Evolutionary conservation across 805 yeast species (phyloP).

Genomic region (Candida gorgasii): DNA sequence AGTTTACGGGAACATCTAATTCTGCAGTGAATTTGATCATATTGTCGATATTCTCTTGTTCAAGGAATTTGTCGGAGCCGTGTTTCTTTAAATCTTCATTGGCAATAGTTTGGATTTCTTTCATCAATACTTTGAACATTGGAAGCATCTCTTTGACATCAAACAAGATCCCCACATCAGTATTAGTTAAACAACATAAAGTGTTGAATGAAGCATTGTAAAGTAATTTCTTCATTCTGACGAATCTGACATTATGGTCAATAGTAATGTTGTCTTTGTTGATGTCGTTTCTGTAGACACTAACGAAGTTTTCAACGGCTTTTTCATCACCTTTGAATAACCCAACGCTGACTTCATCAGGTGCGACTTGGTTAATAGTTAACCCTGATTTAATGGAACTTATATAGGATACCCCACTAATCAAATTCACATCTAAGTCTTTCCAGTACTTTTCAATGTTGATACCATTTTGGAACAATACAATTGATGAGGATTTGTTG

Average conservation of each 20-base stretch:
- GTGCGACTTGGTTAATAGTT: constrained; percentile 26
- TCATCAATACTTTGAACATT: constrained; percentile 22
- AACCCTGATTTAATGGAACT: constrained; percentile 30
- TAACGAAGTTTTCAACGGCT: constrained; percentile 23
- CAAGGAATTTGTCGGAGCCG: constrained; percentile 14
- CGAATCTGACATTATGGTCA: constrained; percentile 25
- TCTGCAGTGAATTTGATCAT: constrained; percentile 51
- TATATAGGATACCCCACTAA: constrained; percentile 37
- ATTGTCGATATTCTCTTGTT: constrained; percentile 28
- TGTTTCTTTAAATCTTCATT: constrained; percentile 22
- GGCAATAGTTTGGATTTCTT: constrained; percentile 21
- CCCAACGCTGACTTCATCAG: constrained; percentile 29
- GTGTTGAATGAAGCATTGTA: constrained; percentile 72
- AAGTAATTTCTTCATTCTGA: constrained; percentile 66
- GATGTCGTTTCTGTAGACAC: constrained; percentile 21
- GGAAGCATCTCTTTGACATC: constrained; percentile 21
- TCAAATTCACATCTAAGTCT: constrained; percentile 19
- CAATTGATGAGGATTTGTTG: constrained; percentile 21
- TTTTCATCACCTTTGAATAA: constrained; percentile 26
- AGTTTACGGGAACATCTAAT: constrained; percentile 45
- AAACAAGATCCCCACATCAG: constrained; percentile 41
- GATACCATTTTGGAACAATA: constrained; percentile 29
- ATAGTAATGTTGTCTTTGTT: constrained; percentile 19
- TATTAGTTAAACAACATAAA: constrained; percentile 31
- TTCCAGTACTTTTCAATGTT: constrained; percentile 24